phyloP scores from a whole-genome alignment of 2,329 filamentous ascomycete genomes.

The Colletotrichum zoysiae region DNA sequence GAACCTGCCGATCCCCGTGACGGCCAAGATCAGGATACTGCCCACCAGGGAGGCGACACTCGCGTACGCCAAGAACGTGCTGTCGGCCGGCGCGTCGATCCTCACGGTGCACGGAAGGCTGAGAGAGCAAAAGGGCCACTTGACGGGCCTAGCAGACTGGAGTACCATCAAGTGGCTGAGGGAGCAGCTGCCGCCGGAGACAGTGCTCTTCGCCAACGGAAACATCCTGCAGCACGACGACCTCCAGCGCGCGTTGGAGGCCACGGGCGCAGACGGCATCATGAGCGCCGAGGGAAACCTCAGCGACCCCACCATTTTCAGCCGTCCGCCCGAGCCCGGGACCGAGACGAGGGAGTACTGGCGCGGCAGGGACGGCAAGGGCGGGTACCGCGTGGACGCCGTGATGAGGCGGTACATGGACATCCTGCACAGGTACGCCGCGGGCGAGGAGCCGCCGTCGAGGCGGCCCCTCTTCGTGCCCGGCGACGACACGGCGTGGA shows the following conservation, averaged over 20 bases:
- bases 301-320: conserved; percentile 91
- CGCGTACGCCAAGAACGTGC: conserved; percentile 87
- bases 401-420: conserved; percentile 90
- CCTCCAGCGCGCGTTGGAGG: conserved; percentile 80
- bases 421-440: conserved; percentile 84
- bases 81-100: conserved; percentile 90
- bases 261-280: conserved; percentile 89
- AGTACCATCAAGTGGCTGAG: conserved; percentile 83
- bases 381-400: conserved; percentile 90
- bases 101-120: conserved; percentile 91
- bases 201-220: conserved; percentile 96
- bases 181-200: conserved; percentile 85
- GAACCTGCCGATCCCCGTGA: conserved; percentile 85
- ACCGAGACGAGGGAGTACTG: conserved; percentile 80
- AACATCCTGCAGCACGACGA: conserved; percentile 89
- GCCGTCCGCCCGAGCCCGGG: conserved; percentile 71
- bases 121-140: conserved; percentile 94
- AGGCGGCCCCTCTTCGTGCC: conserved; percentile 81
- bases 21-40: conserved; percentile 92
- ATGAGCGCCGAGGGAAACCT: conserved; percentile 98
- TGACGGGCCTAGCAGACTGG: conserved; percentile 96
- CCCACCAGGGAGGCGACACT: conserved; percentile 89
- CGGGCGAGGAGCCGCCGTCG: conserved; percentile 73
- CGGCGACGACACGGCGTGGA: conserved; percentile 64
- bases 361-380: conserved; percentile 81